Evolutionary conservation across 169 alveolate genomes (phyloP), one percentile per base, ranked within the genome.

Genomic region (Prorocentrum cordatum): DNA sequence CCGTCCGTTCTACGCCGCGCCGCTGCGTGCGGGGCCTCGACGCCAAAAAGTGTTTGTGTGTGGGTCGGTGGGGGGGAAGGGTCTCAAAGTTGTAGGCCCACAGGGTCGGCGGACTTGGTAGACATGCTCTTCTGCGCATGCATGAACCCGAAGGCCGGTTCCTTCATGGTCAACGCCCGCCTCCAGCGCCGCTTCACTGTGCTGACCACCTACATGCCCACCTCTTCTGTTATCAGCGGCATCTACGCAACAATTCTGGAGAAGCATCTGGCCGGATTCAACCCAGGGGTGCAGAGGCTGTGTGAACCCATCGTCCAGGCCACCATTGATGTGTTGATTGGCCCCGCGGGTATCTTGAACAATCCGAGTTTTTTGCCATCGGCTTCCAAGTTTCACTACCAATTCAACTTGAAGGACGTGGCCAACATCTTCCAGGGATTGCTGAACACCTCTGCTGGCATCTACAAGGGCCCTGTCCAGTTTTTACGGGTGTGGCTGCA

Each of bases 311-410:
- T 83, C 31, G 91, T 83, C 75, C 20, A 66, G 38, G 91, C 91
- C 14, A 89, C 92, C 33, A 91, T 93, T 64, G 95, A 93, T 35
- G 92, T 94, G 24, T 16, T 42, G 54, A 42, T 42, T 12, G 54
- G 54, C 16, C 9, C 16, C n/a, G 79, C 77, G 20, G 83, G 87
- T 29, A 94, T 95, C 35, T 80, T 93, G 39, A 92, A 68, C 67
- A 93, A 94, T n/a, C 96, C 97, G 32, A 92, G 94, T 58, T 96
- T 95, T 95, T 85, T 95, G 95, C 99, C 97, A 24, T 94, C 98
- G 18, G 98, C 99, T 24, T 94, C 95, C 20, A 96, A 97, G 93
- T 97, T 97, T 97, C 98, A 97, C 94, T 97, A 97, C 94, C 98
- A 95, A 90, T 97, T 97, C 95, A 97, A 96, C 93, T 94, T 97